phyloP scores from a whole-genome alignment of 148 eudicot genomes.

The Heliamphora exappendiculata region DNA sequence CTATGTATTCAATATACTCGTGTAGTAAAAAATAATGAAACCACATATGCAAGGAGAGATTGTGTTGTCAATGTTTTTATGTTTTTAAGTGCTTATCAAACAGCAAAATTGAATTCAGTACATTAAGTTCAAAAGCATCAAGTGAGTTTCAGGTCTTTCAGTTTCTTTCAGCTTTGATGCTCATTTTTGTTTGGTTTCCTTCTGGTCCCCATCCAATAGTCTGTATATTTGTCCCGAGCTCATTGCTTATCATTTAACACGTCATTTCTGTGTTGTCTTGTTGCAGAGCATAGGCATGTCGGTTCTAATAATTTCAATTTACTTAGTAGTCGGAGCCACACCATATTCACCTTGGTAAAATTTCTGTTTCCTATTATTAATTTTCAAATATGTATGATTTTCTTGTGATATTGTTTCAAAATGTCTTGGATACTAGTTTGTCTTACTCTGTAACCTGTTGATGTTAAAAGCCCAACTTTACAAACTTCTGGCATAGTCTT shows the following conservation, averaged over 20 bases:
- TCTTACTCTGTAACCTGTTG: background rate
- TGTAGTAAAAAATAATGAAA: too few species aligned
- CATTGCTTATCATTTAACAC: background rate
- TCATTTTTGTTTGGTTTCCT: background rate
- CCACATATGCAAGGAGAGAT: too few species aligned
- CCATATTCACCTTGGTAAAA: slow-evolving; percentile 68
- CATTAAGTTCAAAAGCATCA: too few species aligned
- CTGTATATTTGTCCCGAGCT: background rate
- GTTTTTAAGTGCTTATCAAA: too few species aligned
- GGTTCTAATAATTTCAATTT: slow-evolving; percentile 77
- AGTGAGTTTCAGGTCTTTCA: background rate
- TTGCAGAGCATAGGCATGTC: slow-evolving; percentile 75
- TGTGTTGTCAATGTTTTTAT: too few species aligned
- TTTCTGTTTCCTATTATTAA: background rate
- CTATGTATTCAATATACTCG: too few species aligned
- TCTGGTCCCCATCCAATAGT: background rate
- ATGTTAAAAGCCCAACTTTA: background rate
- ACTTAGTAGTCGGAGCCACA: slow-evolving; percentile 85
- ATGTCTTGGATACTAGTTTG: background rate
- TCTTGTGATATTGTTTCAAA: background rate
- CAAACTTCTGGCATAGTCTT: too few species aligned
- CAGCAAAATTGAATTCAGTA: too few species aligned
- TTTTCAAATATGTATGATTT: background rate
- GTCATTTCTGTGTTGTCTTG: background rate
- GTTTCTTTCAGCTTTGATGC: background rate